Base-by-base conservation (phyloP, 2,329 filamentous ascomycete genomes). In the Huntiella abstrusa region DNA sequence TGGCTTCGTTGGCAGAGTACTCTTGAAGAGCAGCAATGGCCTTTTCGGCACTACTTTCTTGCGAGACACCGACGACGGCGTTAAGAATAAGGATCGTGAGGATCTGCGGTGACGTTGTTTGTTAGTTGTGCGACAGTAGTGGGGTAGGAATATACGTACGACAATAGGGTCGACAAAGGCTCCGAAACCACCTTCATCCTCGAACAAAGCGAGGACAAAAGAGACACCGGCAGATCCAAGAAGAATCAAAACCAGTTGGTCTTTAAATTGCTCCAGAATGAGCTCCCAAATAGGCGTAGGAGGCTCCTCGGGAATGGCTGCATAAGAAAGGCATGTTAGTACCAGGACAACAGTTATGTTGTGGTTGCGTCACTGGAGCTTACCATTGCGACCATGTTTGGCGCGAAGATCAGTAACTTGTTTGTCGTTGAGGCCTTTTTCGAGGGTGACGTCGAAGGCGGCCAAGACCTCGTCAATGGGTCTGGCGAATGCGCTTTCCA, bases 31-130 rank as follows among this genome's bases (percentile, higher is more conserved):
- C 91, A 19, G 91, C 87, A 60, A 98, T 98, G 44, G 91, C 91
- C 67, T 96, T 95, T 63, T 98, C 91, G 53, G 91, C 91, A 59
- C 87, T 95, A 64, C 84, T 95, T 69, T 98, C 91, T 69, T 98
- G 91, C 48, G 88, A 95, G 22, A 98, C 91, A 59, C 91, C 91
- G 53, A 98, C 91, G 54, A 98, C 80, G 51, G 91, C 83, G 65
- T 98, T 98, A 56, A 98, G 77, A 52, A 98, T 81, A 40, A 98
- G 72, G 58, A 98, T 98, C 19, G 88, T 96, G 53, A 98, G 73
- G 55, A 98, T 98, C 83, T 92, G 51, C 17, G 12, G 32, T 32
- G 5, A 16, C 5, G 3, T 16, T 16, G 7, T 12, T 33, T 33
- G 17, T 35, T 16, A 39, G 43, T 33, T 16, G 16, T 40, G 19